Conservation (phyloP, 164 flowering plant genomes). For the Paratinospora sagittata region DNA sequence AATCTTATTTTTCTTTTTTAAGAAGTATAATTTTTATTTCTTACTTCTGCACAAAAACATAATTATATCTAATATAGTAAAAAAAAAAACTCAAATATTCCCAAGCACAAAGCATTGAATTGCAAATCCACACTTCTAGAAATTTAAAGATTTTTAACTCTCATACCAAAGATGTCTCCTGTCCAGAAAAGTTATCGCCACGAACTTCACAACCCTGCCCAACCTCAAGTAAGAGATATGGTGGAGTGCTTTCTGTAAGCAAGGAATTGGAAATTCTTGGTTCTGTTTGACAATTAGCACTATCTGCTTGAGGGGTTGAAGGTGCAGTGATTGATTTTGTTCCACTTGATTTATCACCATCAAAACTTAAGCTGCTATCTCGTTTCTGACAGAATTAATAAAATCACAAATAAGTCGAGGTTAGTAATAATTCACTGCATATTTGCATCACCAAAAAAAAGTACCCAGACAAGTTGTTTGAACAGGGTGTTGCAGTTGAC, state of each 20-base stretch:
- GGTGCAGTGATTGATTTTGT: conserved; percentile 70
- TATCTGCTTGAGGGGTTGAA: conserved; percentile 87
- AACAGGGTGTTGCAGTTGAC: too few species aligned
- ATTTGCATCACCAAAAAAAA: too few species aligned
- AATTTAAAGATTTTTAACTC: conserved; percentile 4
- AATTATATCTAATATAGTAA: neutral
- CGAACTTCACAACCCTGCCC: conserved; percentile 43
- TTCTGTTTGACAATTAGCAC: conserved; percentile 48
- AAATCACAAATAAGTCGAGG: neutral
- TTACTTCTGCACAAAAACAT: neutral
- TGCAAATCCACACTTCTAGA: neutral
- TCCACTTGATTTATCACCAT: conserved; percentile 86
- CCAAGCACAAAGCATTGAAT: neutral
- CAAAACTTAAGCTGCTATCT: conserved; percentile 50
- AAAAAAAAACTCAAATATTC: neutral
- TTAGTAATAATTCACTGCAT: too few species aligned
- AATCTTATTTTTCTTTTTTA: neutral
- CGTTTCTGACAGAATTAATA: conserved; percentile 55
- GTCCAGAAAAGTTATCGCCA: conserved; percentile 47
- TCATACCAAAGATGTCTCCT: conserved; percentile 70
- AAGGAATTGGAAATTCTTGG: conserved; percentile 57
- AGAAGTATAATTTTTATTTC: neutral
- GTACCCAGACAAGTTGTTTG: too few species aligned
- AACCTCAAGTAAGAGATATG: conserved; percentile 49
- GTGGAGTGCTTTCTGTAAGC: conserved; percentile 49